These are phyloP conservation scores for Aegilops sharonensis DNA, from an alignment of 176 grass and related monocot species.

Conservation along the genomic window DNA sequence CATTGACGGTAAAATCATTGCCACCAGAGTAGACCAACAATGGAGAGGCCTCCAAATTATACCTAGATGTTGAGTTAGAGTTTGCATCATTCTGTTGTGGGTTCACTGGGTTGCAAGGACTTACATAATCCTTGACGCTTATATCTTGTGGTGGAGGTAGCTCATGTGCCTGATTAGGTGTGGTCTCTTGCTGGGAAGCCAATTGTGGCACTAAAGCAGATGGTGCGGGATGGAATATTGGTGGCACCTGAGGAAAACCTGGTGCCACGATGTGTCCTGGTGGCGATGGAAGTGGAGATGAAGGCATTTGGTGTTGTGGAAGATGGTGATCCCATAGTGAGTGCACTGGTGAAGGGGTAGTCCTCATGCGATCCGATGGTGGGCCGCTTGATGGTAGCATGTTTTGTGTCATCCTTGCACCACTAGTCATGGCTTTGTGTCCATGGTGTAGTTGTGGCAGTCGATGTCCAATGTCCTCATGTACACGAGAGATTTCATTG, in stretches of 20 bases:
- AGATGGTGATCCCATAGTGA: not conserved
- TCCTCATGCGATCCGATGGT: not conserved
- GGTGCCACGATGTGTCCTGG: not conserved
- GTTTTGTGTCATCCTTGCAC: not conserved
- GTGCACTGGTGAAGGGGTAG: not conserved
- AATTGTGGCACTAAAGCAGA: not conserved
- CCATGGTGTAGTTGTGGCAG: not conserved
- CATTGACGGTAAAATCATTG: not conserved
- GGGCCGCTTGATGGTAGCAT: not conserved
- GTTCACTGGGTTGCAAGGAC: not conserved
- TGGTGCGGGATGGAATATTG: not conserved
- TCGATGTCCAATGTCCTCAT: not conserved
- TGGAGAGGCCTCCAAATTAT: not conserved
- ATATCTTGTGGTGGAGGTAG: not conserved
- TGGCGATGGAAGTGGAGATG: not conserved
- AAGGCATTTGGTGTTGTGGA: not conserved
- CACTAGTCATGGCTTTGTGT: not conserved
- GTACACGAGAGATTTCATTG: not conserved
- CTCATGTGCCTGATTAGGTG: not conserved
- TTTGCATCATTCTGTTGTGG: not conserved
- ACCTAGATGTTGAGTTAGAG: not conserved
- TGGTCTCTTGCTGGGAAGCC: accelerated
- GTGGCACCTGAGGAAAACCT: not conserved
- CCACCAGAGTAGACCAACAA: not conserved
- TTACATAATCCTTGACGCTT: not conserved